A percentile compares a stretch with the other conserved stretches of the same genome.
Conservation (phyloP, 768 basidiomycete genomes). For the Cystobasidium onofrii region DNA sequence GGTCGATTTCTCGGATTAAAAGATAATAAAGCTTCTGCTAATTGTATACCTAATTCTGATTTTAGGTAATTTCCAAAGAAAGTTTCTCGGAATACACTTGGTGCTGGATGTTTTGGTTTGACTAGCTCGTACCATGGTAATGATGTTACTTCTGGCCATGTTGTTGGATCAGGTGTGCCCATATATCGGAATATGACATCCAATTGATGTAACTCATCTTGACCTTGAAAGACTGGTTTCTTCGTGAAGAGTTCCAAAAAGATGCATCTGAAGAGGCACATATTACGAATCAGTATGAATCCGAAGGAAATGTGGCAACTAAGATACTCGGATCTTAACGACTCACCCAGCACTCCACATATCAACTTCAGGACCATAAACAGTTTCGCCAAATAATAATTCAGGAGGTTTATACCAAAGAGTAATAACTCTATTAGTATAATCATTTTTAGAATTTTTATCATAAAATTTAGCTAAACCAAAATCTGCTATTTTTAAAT, state of each 20-base stretch:
- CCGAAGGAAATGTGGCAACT: background rate
- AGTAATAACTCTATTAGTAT: constrained; percentile 99
- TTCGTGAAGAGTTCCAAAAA: constrained; percentile 95
- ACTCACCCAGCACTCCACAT: constrained; percentile 98
- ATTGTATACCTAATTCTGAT: constrained; percentile 59
- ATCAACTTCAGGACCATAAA: constrained; percentile 94
- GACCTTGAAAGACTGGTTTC: constrained; percentile 94
- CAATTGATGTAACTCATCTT: constrained; percentile 94
- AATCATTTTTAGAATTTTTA: constrained; percentile 78
- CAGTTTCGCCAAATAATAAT: constrained; percentile 83
- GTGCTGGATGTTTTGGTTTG: constrained; percentile 67
- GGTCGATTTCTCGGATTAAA: constrained; percentile 72
- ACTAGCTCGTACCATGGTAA: constrained; percentile 99
- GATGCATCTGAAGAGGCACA: constrained; percentile 62
- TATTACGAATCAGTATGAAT: background rate
- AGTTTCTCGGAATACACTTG: constrained; percentile 69
- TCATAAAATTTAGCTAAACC: constrained; percentile 94
- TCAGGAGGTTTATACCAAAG: constrained; percentile 98
- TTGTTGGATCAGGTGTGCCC: constrained; percentile 60
- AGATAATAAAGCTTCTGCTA: constrained; percentile 70
- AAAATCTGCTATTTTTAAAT: constrained; percentile 94
- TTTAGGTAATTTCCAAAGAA: constrained; percentile 51
- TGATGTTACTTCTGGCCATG: constrained; percentile 69
- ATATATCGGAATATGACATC: constrained; percentile 84
- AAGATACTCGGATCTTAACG: background rate